These are phyloP conservation scores for Acacia melanoxylon DNA, from an alignment of 306 rosid species.

Conservation along the genomic window DNA sequence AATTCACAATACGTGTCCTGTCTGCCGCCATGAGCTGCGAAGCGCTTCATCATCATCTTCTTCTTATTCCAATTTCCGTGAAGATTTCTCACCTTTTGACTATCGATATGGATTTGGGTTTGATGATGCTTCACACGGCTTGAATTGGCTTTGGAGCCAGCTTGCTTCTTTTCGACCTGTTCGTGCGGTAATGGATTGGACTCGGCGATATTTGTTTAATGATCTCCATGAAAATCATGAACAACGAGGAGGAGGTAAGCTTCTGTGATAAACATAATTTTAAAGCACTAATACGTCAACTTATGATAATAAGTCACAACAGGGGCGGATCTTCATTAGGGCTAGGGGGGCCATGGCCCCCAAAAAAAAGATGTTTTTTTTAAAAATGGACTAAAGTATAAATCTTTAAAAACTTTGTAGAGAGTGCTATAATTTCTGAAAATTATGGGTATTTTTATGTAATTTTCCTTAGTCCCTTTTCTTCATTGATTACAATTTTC, in stretches of 20 bases:
- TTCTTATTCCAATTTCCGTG: not conserved
- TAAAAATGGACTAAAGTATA: no score
- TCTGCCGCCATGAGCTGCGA: conserved; percentile 55
- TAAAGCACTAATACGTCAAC: not conserved
- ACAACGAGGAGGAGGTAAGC: conserved; percentile 39
- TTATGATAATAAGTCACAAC: no score
- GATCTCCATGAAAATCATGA: conserved; percentile 13
- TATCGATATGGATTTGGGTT: conserved; percentile 1
- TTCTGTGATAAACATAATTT: not conserved
- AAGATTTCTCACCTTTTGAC: not conserved
- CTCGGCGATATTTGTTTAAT: conserved; percentile 27
- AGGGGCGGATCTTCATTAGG: no score
- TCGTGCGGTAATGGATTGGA: conserved; percentile 46
- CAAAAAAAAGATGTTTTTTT: no score
- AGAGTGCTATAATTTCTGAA: no score
- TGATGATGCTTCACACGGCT: conserved; percentile 33
- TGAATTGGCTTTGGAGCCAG: conserved; percentile 51
- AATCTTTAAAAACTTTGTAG: no score
- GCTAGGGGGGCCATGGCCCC: no score
- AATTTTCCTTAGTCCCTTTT: no score
- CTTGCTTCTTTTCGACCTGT: conserved; percentile 43
- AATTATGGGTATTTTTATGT: no score
- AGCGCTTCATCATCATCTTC: not conserved
- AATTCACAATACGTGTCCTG: conserved; percentile 72
- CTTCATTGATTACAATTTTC: no score